Conservation (phyloP, 306 rosid genomes). For the Quercus variabilis region DNA sequence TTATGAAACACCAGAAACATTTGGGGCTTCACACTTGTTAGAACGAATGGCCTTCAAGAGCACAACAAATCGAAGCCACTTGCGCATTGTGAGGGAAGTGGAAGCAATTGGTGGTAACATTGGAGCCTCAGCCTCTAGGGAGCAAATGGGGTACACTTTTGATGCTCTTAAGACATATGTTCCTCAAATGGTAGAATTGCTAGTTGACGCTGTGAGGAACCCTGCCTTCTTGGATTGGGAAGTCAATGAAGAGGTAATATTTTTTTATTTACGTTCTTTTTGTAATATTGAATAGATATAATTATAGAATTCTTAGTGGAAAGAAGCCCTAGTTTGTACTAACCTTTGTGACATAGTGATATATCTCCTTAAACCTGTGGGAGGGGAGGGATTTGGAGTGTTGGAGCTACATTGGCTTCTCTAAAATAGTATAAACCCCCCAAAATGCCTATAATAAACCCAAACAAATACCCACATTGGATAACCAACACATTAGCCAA, state of each 20-base stretch:
- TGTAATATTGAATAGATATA: not conserved
- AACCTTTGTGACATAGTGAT: not conserved
- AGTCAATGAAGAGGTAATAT: conserved; percentile 85
- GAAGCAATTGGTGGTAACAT: conserved; percentile 93
- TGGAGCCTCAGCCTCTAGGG: conserved; percentile 88
- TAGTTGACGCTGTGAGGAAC: conserved; percentile 80
- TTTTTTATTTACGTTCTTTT: conserved; percentile 5
- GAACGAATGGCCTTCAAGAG: conserved; percentile 98
- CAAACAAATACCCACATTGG: too few species aligned
- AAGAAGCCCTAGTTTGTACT: not conserved
- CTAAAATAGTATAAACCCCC: too few species aligned
- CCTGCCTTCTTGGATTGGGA: conserved; percentile 97
- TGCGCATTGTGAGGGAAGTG: conserved; percentile 87
- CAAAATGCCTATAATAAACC: too few species aligned
- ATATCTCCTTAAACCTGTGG: not conserved
- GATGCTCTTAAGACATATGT: conserved; percentile 88
- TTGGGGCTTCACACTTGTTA: conserved; percentile 89
- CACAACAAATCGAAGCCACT: conserved; percentile 88
- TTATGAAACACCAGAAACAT: conserved; percentile 68
- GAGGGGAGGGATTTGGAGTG: not conserved
- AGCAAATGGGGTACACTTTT: conserved; percentile 95
- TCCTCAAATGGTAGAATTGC: conserved; percentile 94
- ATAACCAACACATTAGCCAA: too few species aligned
- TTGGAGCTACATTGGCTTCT: not conserved
- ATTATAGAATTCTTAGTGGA: conserved; percentile 5